phyloP scores from a whole-genome alignment of 2,329 filamentous ascomycete species.

The Colletotrichum tanaceti region DNA sequence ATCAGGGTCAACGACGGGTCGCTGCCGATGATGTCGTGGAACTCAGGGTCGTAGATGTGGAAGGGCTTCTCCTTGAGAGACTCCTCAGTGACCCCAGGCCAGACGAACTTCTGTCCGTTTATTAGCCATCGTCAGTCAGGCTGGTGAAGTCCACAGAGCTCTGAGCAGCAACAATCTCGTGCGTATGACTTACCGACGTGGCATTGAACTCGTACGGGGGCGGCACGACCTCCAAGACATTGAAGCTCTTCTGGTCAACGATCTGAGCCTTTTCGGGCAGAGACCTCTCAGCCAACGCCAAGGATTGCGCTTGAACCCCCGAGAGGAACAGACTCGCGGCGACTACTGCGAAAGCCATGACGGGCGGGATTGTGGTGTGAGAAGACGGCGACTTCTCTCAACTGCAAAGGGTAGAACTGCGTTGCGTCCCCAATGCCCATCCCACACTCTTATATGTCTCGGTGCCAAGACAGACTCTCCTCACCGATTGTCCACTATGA shows the following conservation, averaged over 20 bases:
- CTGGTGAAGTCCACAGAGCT: neutral
- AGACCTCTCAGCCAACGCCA: conserved; percentile 4
- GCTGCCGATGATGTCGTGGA: conserved; percentile 61
- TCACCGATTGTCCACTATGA: neutral
- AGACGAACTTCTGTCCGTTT: conserved; percentile 52
- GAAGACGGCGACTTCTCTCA: neutral
- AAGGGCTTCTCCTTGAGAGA: conserved; percentile 54
- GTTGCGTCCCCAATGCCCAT: neutral
- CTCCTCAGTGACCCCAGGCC: conserved; percentile 55
- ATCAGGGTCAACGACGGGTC: conserved; percentile 63
- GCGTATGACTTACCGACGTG: conserved; percentile 48
- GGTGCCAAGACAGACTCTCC: conserved; percentile 15
- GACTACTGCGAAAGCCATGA: conserved; percentile 20
- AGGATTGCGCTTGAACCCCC: conserved; percentile 37
- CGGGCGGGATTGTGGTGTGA: neutral
- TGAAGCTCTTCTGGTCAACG: conserved; percentile 58
- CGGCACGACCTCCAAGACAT: conserved; percentile 53
- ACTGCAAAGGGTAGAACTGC: too few species aligned
- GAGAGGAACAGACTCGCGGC: conserved; percentile 22
- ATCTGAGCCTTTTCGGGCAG: conserved; percentile 50
- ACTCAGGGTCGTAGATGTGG: conserved; percentile 62
- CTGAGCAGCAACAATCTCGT: too few species aligned
- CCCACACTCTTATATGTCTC: conserved; percentile 18
- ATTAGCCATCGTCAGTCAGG: neutral
- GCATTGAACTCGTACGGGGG: conserved; percentile 53